phyloP scores from a whole-genome alignment of 108 stramenopile species.

The Fragilariopsis cylindrus region DNA sequence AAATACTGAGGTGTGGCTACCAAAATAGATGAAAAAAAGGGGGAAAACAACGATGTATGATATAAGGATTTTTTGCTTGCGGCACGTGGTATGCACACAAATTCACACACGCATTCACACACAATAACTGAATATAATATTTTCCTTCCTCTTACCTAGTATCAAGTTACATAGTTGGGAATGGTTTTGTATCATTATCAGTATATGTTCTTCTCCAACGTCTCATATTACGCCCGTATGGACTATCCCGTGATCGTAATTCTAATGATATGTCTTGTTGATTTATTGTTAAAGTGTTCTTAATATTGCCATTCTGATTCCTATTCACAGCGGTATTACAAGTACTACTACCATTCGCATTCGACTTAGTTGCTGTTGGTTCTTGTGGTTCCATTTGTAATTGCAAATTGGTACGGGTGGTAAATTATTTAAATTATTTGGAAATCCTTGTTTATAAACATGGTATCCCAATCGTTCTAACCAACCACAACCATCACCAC shows the following conservation, averaged over 20 bases:
- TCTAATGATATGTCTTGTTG: conserved; percentile 12
- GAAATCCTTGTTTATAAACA: conserved; percentile 58
- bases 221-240: conserved; percentile 68
- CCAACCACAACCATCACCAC: conserved; percentile 20
- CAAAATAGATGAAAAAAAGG: no score
- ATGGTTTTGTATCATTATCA: conserved; percentile 52
- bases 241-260: conserved; percentile 51
- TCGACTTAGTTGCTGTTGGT: conserved; percentile 9
- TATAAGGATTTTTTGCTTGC: no score
- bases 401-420: neutral
- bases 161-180: conserved; percentile 33
- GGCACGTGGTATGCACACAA: no score
- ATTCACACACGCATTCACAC: no score
- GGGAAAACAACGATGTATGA: no score
- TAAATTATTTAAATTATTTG: conserved; percentile 42
- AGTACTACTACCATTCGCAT: no score
- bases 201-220: conserved; percentile 68
- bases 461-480: conserved; percentile 71
- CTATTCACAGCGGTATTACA: neutral
- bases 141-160: no score
- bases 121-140: no score
- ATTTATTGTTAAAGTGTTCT: conserved; percentile 38
- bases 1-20: no score
- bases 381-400: neutral
- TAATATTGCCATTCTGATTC: conserved; percentile 3